Conservation (phyloP, 352 stramenopile genomes). For the Pseudoperonospora humuli region DNA sequence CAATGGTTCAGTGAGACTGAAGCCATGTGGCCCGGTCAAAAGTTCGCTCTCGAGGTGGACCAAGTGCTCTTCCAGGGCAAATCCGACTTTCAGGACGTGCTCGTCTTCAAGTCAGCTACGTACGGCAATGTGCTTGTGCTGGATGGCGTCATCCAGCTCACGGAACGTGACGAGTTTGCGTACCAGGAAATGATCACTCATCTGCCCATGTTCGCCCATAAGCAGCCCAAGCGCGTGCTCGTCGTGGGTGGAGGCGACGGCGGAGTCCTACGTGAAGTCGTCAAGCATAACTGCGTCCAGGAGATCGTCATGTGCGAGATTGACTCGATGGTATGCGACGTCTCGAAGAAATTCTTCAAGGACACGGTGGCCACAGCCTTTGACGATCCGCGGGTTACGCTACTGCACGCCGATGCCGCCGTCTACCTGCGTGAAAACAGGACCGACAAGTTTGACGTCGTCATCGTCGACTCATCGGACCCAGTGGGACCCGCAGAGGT, state of each 20-base stretch:
- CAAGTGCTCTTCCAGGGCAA: conserved; percentile 93
- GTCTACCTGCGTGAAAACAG: conserved; percentile 82
- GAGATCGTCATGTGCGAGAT: conserved; percentile 99
- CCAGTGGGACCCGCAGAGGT: conserved; percentile 92
- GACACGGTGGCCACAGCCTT: conserved; percentile 90
- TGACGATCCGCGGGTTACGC: conserved; percentile 91
- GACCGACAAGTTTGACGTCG: conserved; percentile 91
- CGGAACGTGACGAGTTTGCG: conserved; percentile 96
- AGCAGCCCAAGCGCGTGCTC: conserved; percentile 92
- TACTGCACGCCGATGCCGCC: conserved; percentile 90
- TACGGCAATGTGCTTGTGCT: conserved; percentile 98
- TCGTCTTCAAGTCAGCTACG: conserved; percentile 97
- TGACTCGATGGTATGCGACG: conserved; percentile 95
- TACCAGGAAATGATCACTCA: conserved; percentile 99
- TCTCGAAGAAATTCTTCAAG: conserved; percentile 91
- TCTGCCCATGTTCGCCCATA: conserved; percentile 95
- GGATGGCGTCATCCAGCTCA: conserved; percentile 98
- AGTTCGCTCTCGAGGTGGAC: conserved; percentile 91
- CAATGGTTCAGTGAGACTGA: conserved; percentile 95
- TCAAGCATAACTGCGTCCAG: conserved; percentile 90
- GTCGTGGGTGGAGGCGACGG: conserved; percentile 98
- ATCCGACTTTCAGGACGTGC: conserved; percentile 96
- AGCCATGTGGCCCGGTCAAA: conserved; percentile 90
- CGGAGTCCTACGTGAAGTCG: conserved; percentile 95
- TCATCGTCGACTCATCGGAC: conserved; percentile 96